phyloP scores from a whole-genome alignment of 1,284 basidiomycete genomes.

The Apiotrichum brassicae region DNA sequence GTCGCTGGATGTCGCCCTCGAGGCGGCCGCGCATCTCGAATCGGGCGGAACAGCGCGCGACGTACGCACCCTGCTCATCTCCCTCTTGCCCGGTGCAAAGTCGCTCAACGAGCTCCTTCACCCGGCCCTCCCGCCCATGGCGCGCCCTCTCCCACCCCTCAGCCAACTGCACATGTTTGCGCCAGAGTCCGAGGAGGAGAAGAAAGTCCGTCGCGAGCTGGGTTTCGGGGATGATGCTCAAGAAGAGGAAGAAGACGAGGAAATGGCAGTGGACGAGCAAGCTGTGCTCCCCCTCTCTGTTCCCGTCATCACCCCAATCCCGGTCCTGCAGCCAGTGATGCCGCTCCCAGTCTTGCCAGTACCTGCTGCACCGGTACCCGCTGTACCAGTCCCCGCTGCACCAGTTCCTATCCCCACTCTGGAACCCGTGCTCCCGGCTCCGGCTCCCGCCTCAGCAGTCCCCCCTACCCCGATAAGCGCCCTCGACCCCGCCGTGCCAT shows the following conservation, averaged over 20 bases:
- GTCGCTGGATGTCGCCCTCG: slow-evolving; percentile 10
- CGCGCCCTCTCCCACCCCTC: slow-evolving; percentile 30
- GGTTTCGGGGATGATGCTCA: slow-evolving; percentile 21
- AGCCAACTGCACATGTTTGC: slow-evolving; percentile 34
- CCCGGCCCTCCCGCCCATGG: slow-evolving; percentile 32
- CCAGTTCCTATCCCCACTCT: background rate
- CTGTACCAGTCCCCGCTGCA: background rate
- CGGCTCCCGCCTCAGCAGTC: background rate
- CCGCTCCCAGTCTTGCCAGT: too few relatives aligned
- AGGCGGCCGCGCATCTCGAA: slow-evolving; percentile 8
- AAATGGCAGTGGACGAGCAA: slow-evolving; percentile 7
- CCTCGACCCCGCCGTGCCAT: slow-evolving; percentile 4
- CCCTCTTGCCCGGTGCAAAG: slow-evolving; percentile 6
- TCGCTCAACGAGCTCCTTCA: slow-evolving; percentile 26
- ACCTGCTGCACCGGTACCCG: too few relatives aligned
- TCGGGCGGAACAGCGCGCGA: slow-evolving; percentile 13
- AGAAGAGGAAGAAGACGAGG: slow-evolving; percentile 11
- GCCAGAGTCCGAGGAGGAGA: slow-evolving; percentile 35
- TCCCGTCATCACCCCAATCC: too few relatives aligned
- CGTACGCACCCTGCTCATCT: slow-evolving; percentile 10
- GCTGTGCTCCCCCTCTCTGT: too few relatives aligned
- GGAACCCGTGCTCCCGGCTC: background rate
- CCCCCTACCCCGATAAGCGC: background rate
- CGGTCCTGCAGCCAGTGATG: too few relatives aligned
- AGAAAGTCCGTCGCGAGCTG: slow-evolving; percentile 25